Conservation (phyloP, 2,329 filamentous ascomycete species). For the Fusarium setosum region DNA sequence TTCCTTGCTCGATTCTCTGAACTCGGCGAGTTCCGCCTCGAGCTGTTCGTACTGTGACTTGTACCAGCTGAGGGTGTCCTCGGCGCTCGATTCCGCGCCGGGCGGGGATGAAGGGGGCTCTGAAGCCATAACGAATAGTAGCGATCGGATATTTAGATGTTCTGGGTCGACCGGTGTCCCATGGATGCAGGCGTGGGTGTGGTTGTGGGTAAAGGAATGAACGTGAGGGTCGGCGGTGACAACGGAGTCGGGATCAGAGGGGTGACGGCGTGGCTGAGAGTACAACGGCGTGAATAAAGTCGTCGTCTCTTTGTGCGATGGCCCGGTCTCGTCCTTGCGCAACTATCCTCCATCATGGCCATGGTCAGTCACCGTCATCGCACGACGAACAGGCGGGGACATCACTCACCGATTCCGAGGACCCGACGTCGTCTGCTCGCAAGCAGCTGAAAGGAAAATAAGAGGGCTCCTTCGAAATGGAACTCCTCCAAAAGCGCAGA, state of each 20-base stretch:
- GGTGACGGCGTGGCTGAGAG: constrained; percentile 15
- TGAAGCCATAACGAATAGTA: constrained; percentile 55
- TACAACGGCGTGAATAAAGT: constrained; percentile 17
- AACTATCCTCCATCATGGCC: constrained; percentile 13
- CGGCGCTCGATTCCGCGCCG: constrained; percentile 63
- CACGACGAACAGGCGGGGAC: constrained; percentile 32
- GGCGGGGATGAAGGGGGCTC: constrained; percentile 74
- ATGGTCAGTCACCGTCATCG: constrained; percentile 32
- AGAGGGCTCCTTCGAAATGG: constrained; percentile 15
- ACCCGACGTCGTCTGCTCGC: constrained; percentile 23
- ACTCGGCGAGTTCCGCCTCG: constrained; percentile 91
- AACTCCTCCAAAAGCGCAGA: constrained; percentile 20
- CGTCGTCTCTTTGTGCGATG: constrained; percentile 11
- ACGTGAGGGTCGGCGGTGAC: constrained; percentile 18
- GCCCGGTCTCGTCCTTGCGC: constrained; percentile 17
- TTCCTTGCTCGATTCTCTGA: constrained; percentile 93
- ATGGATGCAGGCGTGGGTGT: constrained; percentile 30
- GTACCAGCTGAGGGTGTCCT: constrained; percentile 92
- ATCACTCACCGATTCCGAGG: constrained; percentile 41
- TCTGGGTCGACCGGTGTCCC: constrained; percentile 23
- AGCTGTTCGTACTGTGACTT: constrained; percentile 95
- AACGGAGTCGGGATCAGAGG: constrained; percentile 6
- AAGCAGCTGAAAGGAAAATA: constrained; percentile 13
- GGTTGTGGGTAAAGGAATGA: constrained; percentile 10
- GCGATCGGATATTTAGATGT: constrained; percentile 17